Evolutionary conservation across 2,329 filamentous ascomycete genomes (phyloP).

Genomic region (Colletotrichum plurivorum): DNA sequence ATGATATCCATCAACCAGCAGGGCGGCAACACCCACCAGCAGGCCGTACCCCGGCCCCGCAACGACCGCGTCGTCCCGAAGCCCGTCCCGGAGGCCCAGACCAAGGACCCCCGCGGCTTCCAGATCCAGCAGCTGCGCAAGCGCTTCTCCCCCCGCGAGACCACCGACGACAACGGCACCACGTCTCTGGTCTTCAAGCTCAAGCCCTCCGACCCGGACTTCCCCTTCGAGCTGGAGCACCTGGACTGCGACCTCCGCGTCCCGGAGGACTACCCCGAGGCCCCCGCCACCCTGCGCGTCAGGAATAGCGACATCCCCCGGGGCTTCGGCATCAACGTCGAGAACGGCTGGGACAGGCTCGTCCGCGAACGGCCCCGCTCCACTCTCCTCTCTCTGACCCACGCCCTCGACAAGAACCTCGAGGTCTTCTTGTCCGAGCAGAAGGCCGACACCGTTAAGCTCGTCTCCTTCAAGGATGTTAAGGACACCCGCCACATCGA

Average conservation of each 20-base stretch:
- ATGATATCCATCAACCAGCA: constrained; percentile 57
- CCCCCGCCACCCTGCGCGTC: constrained; percentile 72
- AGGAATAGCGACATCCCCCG: constrained; percentile 78
- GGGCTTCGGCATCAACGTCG: constrained; percentile 82
- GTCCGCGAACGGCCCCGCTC: constrained; percentile 66
- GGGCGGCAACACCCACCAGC: constrained; percentile 53
- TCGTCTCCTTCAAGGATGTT: constrained; percentile 72
- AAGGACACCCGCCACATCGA: constrained; percentile 63
- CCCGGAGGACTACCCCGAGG: constrained; percentile 73
- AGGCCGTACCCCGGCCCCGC: constrained; percentile 62
- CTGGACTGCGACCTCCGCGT: constrained; percentile 78
- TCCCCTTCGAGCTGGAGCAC: constrained; percentile 81
- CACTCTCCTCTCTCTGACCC: constrained; percentile 77
- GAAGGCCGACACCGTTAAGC: constrained; percentile 80
- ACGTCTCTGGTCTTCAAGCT: constrained; percentile 76
- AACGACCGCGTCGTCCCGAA: constrained; percentile 70
- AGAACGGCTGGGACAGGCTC: constrained; percentile 79
- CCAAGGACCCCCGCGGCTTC: constrained; percentile 78
- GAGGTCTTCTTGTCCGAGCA: constrained; percentile 78
- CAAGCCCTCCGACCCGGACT: constrained; percentile 84
- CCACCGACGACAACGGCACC: constrained; percentile 59
- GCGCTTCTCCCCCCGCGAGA: constrained; percentile 70
- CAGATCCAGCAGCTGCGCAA: constrained; percentile 81
- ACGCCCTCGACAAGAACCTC: constrained; percentile 79
- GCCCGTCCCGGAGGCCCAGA: constrained; percentile 75